Evolutionary conservation across 768 basidiomycete genomes (phyloP), one percentile per base, ranked within the genome.

Genomic region (Tephrocybe rancida): DNA sequence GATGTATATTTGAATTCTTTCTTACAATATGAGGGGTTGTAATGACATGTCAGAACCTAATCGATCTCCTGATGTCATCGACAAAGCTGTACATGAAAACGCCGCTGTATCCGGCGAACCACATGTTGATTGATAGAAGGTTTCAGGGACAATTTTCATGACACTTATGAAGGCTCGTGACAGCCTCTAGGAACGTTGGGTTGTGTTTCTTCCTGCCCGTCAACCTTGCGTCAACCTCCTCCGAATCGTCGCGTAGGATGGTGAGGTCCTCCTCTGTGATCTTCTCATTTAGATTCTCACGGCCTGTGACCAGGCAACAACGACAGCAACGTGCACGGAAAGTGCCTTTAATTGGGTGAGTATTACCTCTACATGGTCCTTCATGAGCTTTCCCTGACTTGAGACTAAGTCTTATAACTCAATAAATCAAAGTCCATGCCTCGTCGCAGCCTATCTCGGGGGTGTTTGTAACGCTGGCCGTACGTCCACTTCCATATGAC

Each of bases 401-500:
- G 39, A 32, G 38, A 43, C 35, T 30, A 47, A 81, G 81, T 60
- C 70, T 19, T 73, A 60, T 58, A 82, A 78, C 58, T 68, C 72
- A 0, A 41, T 64, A 0, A 44, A 53, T 1, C 75, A 79, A 51
- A 75, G 64, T 56, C 80, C 80, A 29, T 82, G 80, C 54, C 57
- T 68, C n/a, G 69, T 81, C 29, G 73, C 75, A 7, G 63, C 72
- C n/a, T 68, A 67, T 30, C 65, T 79, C 0, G 74, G 69, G 47
- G 74, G 71, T 2, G 75, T 68, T 8, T 81, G 79, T 61, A 65
- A 68, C 22, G 64, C 62, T 41, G 71, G 71, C 43, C 45, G 78
- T 78, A 54, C 10, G 67, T 59, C 30, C 44, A 22, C 35, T 27
- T 50, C 32, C 18, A 27, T 21, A 14, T 22, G 45, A 22, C 19